Conservation (phyloP, 805 yeast genomes). For the Yarrowia sp. region DNA sequence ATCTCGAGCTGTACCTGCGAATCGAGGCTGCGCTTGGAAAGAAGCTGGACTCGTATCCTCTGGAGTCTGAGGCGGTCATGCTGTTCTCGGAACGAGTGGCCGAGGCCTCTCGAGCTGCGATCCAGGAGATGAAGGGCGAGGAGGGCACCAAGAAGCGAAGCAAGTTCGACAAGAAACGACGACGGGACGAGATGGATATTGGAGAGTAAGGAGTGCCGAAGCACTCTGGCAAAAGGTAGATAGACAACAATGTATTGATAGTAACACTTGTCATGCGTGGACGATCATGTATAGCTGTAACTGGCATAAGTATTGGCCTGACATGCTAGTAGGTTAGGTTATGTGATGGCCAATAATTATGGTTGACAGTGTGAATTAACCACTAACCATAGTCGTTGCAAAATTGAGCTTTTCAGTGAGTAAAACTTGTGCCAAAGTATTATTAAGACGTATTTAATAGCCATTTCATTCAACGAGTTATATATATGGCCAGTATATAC, state of each 20-base stretch:
- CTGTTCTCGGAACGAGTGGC: slow-evolving; percentile 84
- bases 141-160: slow-evolving; percentile 45
- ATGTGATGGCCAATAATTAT: no score
- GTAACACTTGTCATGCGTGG: no score
- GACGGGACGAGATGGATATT: slow-evolving; percentile 48
- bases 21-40: slow-evolving; percentile 80
- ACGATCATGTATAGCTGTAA: no score
- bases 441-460: no score
- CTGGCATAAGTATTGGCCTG: no score
- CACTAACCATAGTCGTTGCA: no score
- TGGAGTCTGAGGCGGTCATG: slow-evolving; percentile 72
- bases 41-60: slow-evolving; percentile 79
- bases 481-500: no score
- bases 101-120: slow-evolving; percentile 87
- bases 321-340: no score
- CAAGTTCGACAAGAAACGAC: slow-evolving; percentile 42
- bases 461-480: no score
- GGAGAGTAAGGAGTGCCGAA: slow-evolving; percentile 39
- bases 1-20: slow-evolving; percentile 79
- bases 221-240: not conserved
- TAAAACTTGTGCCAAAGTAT: no score
- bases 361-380: no score
- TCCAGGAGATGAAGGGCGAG: slow-evolving; percentile 67
- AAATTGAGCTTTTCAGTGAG: no score
- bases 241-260: slow-evolving; percentile 5